These are phyloP conservation scores for Dillenia turbinata DNA, from an alignment of 164 flowering plant genomes.

Conservation along the genomic window DNA sequence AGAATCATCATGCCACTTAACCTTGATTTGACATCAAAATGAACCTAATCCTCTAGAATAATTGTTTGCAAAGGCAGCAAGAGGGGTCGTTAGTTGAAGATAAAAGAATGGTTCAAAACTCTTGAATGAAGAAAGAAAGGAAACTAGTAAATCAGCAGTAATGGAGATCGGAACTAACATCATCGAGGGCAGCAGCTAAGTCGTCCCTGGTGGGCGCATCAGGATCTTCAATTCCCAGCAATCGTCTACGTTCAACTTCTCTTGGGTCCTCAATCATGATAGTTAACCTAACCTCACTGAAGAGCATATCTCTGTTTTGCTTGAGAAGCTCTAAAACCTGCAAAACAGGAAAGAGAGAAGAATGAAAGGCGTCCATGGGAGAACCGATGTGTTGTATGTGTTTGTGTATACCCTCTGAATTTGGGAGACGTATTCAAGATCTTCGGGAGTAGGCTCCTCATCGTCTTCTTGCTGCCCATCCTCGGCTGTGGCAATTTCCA, in stretches of 20 bases:
- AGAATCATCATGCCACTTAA: no score
- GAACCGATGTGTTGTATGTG: no score
- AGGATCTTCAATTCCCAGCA: slow-evolving; percentile 80
- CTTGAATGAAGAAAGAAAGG: no score
- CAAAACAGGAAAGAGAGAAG: slow-evolving; percentile 3
- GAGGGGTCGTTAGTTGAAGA: no score
- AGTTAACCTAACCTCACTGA: slow-evolving; percentile 82
- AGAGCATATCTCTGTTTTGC: slow-evolving; percentile 83
- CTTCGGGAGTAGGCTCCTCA: slow-evolving; percentile 28
- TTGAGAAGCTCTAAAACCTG: slow-evolving; percentile 73
- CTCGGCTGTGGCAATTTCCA: slow-evolving; percentile 17
- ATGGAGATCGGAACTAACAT: slow-evolving; percentile 30
- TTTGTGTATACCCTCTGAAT: slow-evolving; percentile 38
- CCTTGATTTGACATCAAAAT: no score
- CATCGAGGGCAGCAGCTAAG: slow-evolving; percentile 68
- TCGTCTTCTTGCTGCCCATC: slow-evolving; percentile 9
- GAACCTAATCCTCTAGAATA: no score
- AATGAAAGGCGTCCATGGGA: background rate
- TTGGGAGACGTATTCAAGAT: slow-evolving; percentile 48
- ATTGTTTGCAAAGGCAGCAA: no score
- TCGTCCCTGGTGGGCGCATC: slow-evolving; percentile 84
- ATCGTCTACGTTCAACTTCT: slow-evolving; percentile 76
- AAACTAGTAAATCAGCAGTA: no score
- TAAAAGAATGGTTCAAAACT: no score
- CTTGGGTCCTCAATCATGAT: slow-evolving; percentile 90